Base-by-base conservation (phyloP, 2,329 filamentous ascomycete species). In the Ceratocystis diversiconidia region DNA sequence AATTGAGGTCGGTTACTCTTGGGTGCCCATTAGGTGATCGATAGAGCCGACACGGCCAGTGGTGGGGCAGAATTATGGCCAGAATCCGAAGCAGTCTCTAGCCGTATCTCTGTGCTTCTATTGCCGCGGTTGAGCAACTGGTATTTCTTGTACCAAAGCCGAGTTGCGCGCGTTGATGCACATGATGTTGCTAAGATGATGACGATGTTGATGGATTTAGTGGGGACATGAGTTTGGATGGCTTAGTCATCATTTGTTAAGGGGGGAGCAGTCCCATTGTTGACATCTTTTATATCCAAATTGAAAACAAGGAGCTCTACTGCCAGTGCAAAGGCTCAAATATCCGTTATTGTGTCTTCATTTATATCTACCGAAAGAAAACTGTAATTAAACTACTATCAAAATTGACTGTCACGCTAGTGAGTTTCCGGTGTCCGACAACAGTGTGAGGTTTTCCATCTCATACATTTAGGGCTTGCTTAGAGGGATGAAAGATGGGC, bases 1-100 rank as follows among this genome's bases (percentile, higher is more conserved):
- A 41, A 12, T 3, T 3, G 36, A 12, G 68, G 68, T 36, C 15
- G 28, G 61, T 25, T 55, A 48, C 30, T 63, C 19, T 36, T 36
- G 10, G 17, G 57, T n/a, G 55, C 25, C 41, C 63, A 65, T 61
- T 8, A 43, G 43, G 28, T 48, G 15, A 12, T 15, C 8, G 48
- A 52, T 25, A 52, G 48, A 25, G 48, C 48, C 19, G 19, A 52
- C 48, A 52, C 19, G 44, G 44, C n/a, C 17, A 15, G 48, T 5
- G 8, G 48, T 25, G 3, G 19, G 15, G 17, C 25, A 5, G 6
- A 25, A 52, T 52, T 52, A 7, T 2, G 19, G 19, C 3, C 5
- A 12, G 6, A 7, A 1, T 52, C 1, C 8, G 15, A 5, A 28
- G 6, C 8, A 5, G 17, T 48, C 6, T 28, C 19, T 12, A 10